Base-by-base conservation (phyloP, 148 eudicot species). In the Gaultheria prostrata region DNA sequence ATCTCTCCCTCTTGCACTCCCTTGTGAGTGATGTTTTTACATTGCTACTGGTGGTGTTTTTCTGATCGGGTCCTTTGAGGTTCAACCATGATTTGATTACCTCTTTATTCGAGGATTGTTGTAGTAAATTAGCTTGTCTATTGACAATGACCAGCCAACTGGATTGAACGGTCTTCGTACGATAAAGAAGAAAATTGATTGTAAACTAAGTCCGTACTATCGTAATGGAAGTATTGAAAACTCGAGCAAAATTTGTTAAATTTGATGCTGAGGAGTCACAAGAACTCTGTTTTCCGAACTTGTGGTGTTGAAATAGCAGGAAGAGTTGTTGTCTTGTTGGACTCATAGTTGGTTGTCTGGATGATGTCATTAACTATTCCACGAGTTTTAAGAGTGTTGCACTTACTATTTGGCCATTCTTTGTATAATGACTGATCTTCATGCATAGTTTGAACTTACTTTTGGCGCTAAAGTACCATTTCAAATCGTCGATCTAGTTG, bases 371-470 rank as follows among this genome's bases (percentile, higher is more conserved):
- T 20, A 43, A 74, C 11, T 20, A 74, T 39, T 74, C 26, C 50
- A 43, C 3, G 13, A 75, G 78, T 46, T 75, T 35, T n/a, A n/a
- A 75, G 78, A 46, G 78, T 46, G 53, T 17, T 75, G 78, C 54
- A 45, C 2, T 46, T 48, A 20, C 18, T 75, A 5, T n/a, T n/a
- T 26, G 33, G 0, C 43, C 8, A 46, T 45, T 43, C 17, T 20
- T 43, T 21, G 28, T 5, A 59, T 59, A n/a, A 21, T n/a, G 67
- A 24, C 69, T 63, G 32, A 63, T 24, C 69, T 63, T 63, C 14
- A 24, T 63, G 69, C 14, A 24, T 63, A 24, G 30, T 3, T 61
- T 8, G 28, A 28, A n/a, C 67, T 8, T 59, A 21, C 28, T 9
- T 18, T 63, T 63, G 69, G 30, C 24, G 69, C 69, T 63, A 9